Evolutionary conservation across 2,329 filamentous ascomycete genomes (phyloP), one percentile per base, ranked within the genome.

Genomic region (Didymosphaeria variabile): DNA sequence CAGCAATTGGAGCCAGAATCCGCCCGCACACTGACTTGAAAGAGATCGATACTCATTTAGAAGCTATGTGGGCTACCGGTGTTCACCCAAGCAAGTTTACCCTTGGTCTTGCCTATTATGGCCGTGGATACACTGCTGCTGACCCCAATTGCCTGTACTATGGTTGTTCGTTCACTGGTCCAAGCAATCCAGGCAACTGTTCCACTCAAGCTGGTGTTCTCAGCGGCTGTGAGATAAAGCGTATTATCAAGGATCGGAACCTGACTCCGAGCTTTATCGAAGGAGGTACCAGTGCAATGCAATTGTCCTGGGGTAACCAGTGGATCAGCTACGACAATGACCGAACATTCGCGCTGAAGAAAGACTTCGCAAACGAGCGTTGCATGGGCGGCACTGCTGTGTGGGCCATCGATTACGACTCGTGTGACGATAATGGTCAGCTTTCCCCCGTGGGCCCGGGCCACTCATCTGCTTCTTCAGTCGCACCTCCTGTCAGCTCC

Each of bases 101-200:
- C 3, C 57, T 87, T 8, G 84, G 84, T 1, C 36, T 82, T 2
- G 81, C 75, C 3, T 85, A 83, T 60, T 86, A 86, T 63, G 81
- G 82, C 5, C 72, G 77, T 2, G 68, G 67, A 1, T 80, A 77
- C 57, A 74, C 69, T 0, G 59, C 71, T 7, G 46, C 59, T 1
- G 63, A 72, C 44, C 34, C 60, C 3, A 50, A 38, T 3, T 77
- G 74, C 59, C 55, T 56, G 9, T 49, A 65, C 17, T 61, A 62
- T 10, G 69, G 67, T 10, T 77, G 74, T 47, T 32, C 46, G 0
- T 71, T 72, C 59, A 63, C 55, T 3, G 68, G 65, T 5, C 57
- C 64, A 13, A 67, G 62, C 45, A 60, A 62, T 7, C 34, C 61
- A 3, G 72, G 72, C 0, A 32, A 38, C 0, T 76, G 74, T 51